A percentile compares a stretch with the other conserved stretches of the same genome.
These are phyloP conservation scores for Bipolaris sorokiniana DNA, from an alignment of 2,329 filamentous ascomycete genomes.

Conservation along the genomic window DNA sequence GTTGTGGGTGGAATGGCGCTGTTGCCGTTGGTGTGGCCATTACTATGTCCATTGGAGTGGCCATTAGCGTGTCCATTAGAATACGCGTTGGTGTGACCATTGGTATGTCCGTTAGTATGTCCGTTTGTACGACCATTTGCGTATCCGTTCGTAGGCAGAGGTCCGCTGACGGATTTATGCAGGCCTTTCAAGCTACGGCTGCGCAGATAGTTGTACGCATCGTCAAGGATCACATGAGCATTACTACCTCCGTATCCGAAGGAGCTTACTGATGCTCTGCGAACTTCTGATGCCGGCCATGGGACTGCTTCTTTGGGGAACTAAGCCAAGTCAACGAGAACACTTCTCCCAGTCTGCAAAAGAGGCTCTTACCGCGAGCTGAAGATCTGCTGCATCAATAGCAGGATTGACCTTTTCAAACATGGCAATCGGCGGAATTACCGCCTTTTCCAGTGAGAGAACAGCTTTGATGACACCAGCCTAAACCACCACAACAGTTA, in stretches of 20 bases:
- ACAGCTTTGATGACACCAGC: constrained; percentile 31
- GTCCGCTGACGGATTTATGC: neutral
- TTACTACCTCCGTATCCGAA: constrained; percentile 24
- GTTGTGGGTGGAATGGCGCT: neutral
- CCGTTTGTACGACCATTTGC: neutral
- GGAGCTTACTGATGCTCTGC: constrained; percentile 20
- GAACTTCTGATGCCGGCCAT: neutral
- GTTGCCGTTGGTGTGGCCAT: constrained; percentile 3
- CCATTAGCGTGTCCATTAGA: neutral
- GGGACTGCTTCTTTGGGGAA: neutral
- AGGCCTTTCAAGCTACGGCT: neutral
- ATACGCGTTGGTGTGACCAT: neutral
- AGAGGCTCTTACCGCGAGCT: neutral
- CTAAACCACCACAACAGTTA: neutral
- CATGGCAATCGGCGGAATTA: constrained; percentile 34
- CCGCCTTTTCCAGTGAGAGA: constrained; percentile 41
- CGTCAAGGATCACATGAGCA: constrained; percentile 25
- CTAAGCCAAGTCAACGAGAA: neutral
- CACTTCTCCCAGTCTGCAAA: neutral
- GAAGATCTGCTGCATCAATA: constrained; percentile 14
- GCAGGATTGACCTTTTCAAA: constrained; percentile 25
- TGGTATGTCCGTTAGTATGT: neutral
- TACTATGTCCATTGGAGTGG: neutral
- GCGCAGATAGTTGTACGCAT: constrained; percentile 13
- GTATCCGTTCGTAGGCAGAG: neutral